phyloP scores from a whole-genome alignment of 148 eudicot species.

The Pouteria glomerata region DNA sequence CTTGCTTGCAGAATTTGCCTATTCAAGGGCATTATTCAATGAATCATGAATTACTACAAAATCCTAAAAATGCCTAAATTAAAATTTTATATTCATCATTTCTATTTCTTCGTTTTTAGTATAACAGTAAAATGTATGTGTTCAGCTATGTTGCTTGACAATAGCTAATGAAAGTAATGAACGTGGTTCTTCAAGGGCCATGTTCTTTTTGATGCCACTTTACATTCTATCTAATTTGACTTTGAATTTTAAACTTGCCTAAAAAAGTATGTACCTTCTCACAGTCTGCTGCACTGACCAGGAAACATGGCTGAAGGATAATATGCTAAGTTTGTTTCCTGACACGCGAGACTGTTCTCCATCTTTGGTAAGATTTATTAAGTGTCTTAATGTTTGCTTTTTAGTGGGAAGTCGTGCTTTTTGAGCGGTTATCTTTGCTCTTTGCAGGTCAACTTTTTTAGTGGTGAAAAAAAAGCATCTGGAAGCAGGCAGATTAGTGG shows the following conservation, averaged over 20 bases:
- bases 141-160: neutral
- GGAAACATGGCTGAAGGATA: slow-evolving; percentile 54
- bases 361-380: slow-evolving; percentile 61
- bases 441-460: slow-evolving; percentile 65
- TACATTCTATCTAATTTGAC: neutral
- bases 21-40: neutral
- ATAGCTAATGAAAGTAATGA: neutral
- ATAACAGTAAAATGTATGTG: neutral
- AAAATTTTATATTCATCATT: neutral
- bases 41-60: neutral
- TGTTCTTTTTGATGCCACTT: slow-evolving; percentile 11
- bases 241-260: neutral
- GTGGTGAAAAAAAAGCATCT: slow-evolving; percentile 51
- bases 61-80: neutral
- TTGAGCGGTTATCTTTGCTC: slow-evolving; percentile 5
- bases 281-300: slow-evolving; percentile 7
- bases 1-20: neutral
- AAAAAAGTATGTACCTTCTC: slow-evolving; percentile 1
- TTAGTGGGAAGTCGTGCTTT: slow-evolving; percentile 5
- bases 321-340: slow-evolving; percentile 58
- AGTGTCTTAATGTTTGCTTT: neutral
- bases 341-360: slow-evolving; percentile 83
- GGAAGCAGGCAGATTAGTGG: slow-evolving; percentile 50
- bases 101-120: neutral
- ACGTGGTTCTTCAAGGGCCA: neutral